phyloP scores from a whole-genome alignment of 345 rosid species.

The Aurinia saxatilis region DNA sequence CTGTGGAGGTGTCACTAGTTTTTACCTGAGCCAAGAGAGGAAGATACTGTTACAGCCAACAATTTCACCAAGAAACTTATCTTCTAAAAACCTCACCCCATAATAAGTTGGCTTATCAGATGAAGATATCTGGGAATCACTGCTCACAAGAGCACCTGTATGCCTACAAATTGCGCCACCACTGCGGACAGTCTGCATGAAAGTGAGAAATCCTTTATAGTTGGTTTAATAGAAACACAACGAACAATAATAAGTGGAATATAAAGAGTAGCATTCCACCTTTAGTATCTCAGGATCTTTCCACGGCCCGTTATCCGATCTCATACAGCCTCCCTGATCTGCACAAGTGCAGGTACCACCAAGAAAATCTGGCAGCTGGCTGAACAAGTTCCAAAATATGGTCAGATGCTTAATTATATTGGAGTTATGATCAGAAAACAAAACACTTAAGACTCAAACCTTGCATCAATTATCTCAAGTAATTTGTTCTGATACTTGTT shows the following conservation, averaged over 20 bases:
- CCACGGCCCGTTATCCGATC: conserved; percentile 96
- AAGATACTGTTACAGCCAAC: conserved; percentile 8
- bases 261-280: conserved; percentile 31
- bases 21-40: conserved; percentile 39
- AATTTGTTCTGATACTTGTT: conserved; percentile 69
- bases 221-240: background rate
- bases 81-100: conserved; percentile 32
- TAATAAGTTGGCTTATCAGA: conserved; percentile 37
- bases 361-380: conserved; percentile 89
- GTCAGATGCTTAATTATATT: background rate
- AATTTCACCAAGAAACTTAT: background rate
- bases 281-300: conserved; percentile 69
- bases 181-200: conserved; percentile 53
- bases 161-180: conserved; percentile 60
- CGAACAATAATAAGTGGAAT: background rate
- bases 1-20: conserved; percentile 69
- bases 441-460: conserved; percentile 31
- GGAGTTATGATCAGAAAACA: background rate
- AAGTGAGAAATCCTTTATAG: background rate
- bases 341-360: conserved; percentile 86
- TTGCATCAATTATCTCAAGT: conserved; percentile 82
- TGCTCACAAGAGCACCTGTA: conserved; percentile 40
- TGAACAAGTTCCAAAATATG: conserved; percentile 28
- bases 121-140: conserved; percentile 45
- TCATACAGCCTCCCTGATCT: conserved; percentile 83